A percentile compares a stretch with the other conserved stretches of the same genome.
These are phyloP conservation scores for Botryotinia calthae DNA, from an alignment of 2,329 filamentous ascomycete species.

Conservation along the genomic window DNA sequence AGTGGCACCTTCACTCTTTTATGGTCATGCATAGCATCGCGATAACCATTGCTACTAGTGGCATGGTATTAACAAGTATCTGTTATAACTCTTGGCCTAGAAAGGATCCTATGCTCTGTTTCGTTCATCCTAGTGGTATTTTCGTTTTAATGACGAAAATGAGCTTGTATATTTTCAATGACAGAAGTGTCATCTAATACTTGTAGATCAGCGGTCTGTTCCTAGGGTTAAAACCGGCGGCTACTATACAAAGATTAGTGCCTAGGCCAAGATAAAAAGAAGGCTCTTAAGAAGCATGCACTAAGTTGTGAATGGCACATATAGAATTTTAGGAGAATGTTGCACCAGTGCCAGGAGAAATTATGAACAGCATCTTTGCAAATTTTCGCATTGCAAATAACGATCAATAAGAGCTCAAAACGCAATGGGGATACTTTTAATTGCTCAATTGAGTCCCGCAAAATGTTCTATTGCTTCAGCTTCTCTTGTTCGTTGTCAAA, in stretches of 20 bases:
- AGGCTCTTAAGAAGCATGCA: not conserved
- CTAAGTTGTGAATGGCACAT: not conserved
- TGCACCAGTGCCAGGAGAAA: not conserved
- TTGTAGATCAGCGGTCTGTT: accelerated
- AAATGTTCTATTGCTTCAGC: not conserved
- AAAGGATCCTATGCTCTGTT: not conserved
- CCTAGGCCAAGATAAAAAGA: not conserved
- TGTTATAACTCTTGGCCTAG: not conserved
- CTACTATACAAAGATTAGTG: not conserved
- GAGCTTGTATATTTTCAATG: not conserved
- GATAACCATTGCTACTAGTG: not conserved
- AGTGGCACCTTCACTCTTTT: not conserved
- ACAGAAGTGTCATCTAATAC: not conserved
- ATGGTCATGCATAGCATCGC: not conserved
- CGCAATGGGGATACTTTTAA: not conserved
- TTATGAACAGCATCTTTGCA: not conserved
- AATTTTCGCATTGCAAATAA: not conserved
- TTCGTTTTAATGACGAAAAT: not conserved
- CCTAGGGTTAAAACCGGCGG: not conserved
- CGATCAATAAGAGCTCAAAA: not conserved
- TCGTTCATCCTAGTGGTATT: not conserved
- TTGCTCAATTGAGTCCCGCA: not conserved
- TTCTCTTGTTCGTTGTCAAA: not conserved
- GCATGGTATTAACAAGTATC: not conserved
- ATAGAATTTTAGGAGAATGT: accelerated